Evolutionary conservation across 2,329 filamentous ascomycete species (phyloP).

Genomic region (Rachicladosporium sp.): DNA sequence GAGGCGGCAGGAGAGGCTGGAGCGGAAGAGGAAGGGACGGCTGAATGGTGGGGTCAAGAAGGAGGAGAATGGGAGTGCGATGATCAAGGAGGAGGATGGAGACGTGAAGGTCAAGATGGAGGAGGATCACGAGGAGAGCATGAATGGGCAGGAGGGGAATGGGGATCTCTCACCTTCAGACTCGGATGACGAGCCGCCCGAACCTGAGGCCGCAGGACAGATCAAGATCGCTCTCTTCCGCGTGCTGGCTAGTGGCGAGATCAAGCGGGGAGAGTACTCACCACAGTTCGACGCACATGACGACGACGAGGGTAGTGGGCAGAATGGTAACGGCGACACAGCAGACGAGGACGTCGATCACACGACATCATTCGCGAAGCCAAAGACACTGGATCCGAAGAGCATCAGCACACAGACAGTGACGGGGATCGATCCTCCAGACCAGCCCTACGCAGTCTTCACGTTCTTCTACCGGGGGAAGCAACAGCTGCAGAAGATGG

Average conservation of each 20-base stretch:
- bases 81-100: constrained; percentile 36
- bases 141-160: constrained; percentile 55
- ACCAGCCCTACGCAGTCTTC: constrained; percentile 92
- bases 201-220: constrained; percentile 85
- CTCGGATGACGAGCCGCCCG: constrained; percentile 69
- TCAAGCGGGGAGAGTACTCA: constrained; percentile 95
- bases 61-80: constrained; percentile 41
- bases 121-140: constrained; percentile 50
- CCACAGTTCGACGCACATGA: constrained; percentile 96
- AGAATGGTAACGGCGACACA: constrained; percentile 41
- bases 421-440: constrained; percentile 91
- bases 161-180: constrained; percentile 53
- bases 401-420: constrained; percentile 98
- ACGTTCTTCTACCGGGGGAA: constrained; percentile 97
- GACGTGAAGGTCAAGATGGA: constrained; percentile 27
- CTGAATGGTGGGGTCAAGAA: constrained; percentile 32
- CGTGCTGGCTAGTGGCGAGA: constrained; percentile 87
- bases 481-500: constrained; percentile 93
- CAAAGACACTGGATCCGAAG: constrained; percentile 89
- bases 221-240: constrained; percentile 97
- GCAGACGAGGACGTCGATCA: constrained; percentile 79
- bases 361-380: constrained; percentile 94
- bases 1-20: constrained; percentile 45
- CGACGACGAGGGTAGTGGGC: constrained; percentile 59
- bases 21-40: constrained; percentile 58